These are phyloP conservation scores for Botrytis paeoniae DNA, from an alignment of 2,329 filamentous ascomycete species.

Conservation along the genomic window DNA sequence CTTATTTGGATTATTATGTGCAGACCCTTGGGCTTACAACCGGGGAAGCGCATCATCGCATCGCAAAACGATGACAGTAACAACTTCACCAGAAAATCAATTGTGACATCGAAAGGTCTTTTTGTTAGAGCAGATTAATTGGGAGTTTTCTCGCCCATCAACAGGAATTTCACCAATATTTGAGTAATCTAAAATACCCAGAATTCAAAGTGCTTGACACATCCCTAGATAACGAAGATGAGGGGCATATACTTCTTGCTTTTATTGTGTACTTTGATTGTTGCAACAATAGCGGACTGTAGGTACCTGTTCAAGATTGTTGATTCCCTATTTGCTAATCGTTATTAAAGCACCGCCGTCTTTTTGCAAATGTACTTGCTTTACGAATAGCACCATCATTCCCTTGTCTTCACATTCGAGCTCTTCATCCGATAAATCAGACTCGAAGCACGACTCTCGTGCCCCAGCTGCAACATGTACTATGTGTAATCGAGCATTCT, in stretches of 20 bases:
- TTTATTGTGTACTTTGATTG: slow-evolving; percentile 27
- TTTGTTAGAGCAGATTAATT: not conserved
- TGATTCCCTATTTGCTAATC: slow-evolving; percentile 27
- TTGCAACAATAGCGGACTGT: slow-evolving; percentile 33
- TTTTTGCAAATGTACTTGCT: slow-evolving; percentile 70
- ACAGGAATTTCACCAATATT: not conserved
- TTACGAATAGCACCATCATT: slow-evolving; percentile 67
- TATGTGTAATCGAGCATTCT: slow-evolving; percentile 64
- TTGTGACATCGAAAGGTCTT: not conserved
- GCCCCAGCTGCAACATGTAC: slow-evolving; percentile 50
- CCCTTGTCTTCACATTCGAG: slow-evolving; percentile 45
- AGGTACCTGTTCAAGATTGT: slow-evolving; percentile 19
- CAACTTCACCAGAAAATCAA: not conserved
- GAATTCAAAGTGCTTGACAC: not conserved
- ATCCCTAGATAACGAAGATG: slow-evolving; percentile 1
- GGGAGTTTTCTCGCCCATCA: not conserved
- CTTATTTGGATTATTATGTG: not conserved
- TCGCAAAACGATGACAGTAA: not conserved
- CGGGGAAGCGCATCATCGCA: slow-evolving; percentile 4
- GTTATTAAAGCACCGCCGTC: slow-evolving; percentile 53
- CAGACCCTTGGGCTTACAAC: not conserved
- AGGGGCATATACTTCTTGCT: slow-evolving; percentile 11
- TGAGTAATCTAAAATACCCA: not conserved
- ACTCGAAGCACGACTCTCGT: slow-evolving; percentile 27
- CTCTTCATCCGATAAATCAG: slow-evolving; percentile 25